Base-by-base conservation (phyloP, 176 grass and related monocot genomes). In the Ensete ventricosum region DNA sequence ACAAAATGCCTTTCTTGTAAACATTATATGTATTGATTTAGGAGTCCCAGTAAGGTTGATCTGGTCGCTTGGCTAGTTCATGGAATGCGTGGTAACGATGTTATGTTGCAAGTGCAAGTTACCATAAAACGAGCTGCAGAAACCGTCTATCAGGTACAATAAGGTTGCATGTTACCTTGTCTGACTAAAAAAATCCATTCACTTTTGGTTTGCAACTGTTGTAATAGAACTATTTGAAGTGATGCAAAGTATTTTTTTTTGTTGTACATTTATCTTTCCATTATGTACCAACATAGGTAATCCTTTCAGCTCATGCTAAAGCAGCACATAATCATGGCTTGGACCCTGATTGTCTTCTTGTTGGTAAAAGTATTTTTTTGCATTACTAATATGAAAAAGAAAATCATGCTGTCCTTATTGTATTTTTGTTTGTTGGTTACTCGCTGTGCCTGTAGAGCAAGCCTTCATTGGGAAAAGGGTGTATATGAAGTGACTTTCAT, bases 41-140 rank as follows among this genome's bases (percentile, higher is more conserved):
- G 93, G 94, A 98, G 94, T 48, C 94, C 94, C 23, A 98, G 91
- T 85, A 98, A 98, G 78, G 77, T 98, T 22, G 89, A 96, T 89
- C 75, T 96, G 62, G 92, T 88, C 60, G 92, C 92, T 9, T 87
- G 81, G 69, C 75, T 96, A 14, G 87, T 92, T 52, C 87, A 87
- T 70, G 89, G 92, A 67, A 96, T 96, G 92, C 89, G 84, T 52
- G 92, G 89, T 55, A 87, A 96, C 82, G 89, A 96, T 83, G 92
- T 87, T 17, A 67, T 92, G 8, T 53, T 93, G 84, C 90, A 98
- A 86, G 71, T 98, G 62, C 86, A 98, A 83, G 88, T 91, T 49
- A 85, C 88, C 16, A 86, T 98, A 67, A 98, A 93, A 90, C 83
- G 88, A 71, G 90, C 90, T 54, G 90, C 90, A 9, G 91, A 91